Base-by-base conservation (phyloP, 2,329 filamentous ascomycete species). In the Sclerotiophoma versabilis region DNA sequence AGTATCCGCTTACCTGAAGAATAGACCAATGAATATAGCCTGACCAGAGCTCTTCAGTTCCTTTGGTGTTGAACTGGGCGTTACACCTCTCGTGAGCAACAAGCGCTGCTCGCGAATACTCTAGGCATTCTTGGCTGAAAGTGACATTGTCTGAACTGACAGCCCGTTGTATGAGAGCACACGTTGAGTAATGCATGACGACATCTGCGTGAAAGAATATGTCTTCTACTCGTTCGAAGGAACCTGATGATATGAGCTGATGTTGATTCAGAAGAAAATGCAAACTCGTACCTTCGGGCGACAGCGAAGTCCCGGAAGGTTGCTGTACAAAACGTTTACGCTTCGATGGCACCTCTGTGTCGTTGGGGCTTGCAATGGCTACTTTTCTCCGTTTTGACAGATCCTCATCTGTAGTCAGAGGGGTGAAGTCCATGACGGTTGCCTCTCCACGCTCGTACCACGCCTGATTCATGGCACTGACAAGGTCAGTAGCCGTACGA, bases 21-120 rank as follows among this genome's bases (percentile, higher is more conserved):
- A 66, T 64, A 4, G 60, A 69, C 70, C 72, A 75, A 32, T 74
- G 71, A 5, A 75, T 56, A 32, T 75, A 75, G 8, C 71, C 71
- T 15, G 66, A 64, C 70, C 71, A 74, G 1, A 72, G 29, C 11
- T 72, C 65, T 49, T 74, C 70, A 17, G 68, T 69, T 1, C 68
- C 70, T 25, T 66, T 59, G 9, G 62, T 57, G 48, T 73, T 74
- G 52, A 73, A 74, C 17, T 69, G 63, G 29, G 58, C 47, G 26
- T 63, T 68, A 15, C 65, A 70, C 30, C 63, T 54, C 48, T 66
- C 63, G 25, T 75, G 72, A 0, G 70, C 66, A 14, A 65, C 57
- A 9, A 75, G 60, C 10, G 72, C 70, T 10, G 66, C 65, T 41
- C 71, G 62, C 17, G 71, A 65, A 1, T 69, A 71, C 20, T 70